Evolutionary conservation across 805 yeast genomes (phyloP), one percentile per base, ranked within the genome.

Genomic region (Lachancea fermentati): DNA sequence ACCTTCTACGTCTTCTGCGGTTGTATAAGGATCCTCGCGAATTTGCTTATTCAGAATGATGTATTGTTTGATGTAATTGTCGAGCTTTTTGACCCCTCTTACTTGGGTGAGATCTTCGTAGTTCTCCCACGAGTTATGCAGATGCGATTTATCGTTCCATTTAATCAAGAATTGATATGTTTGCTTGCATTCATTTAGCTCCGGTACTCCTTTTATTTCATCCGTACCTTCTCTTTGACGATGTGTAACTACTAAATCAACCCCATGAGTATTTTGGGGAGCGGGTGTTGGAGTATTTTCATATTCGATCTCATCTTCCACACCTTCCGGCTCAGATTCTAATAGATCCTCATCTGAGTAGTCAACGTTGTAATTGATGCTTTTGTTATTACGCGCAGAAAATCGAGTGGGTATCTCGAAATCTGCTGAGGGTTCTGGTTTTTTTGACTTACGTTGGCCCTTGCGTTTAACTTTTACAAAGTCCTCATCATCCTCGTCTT

Each of bases 91-190:
- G 50, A 76, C 69, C 32, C 99, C 98, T 58, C 81, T 81, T 46
- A 70, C 46, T 19, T 50, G 50, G 16, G 30, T 35, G 37, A 81
- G 55, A 2, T 65, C 60, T 9, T 62, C 65, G 63, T 82, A 88
- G 2, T 75, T 60, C 58, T 89, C 96, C 97, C 97, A 93, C 0
- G 96, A 81, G 61, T 91, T 93, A 65, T 93, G 99, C 46, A 93
- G 69, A 66, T 93, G 97, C 11, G 97, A 85, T 46, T 78, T 71
- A 39, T 76, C 85, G 14, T 75, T 71, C 98, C 99, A 93, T 65
- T 93, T 93, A 51, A 93, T 74, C 50, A 77, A 66, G 36, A 76
- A 72, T 49, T 74, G 76, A 53, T 70, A 81, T 44, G 76, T 78
- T 37, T 67, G 66, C 51, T 81, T 82, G 31, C 85, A 81, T 34